Evolutionary conservation across 306 rosid genomes (phyloP).

Genomic region (Vigna angularis): DNA sequence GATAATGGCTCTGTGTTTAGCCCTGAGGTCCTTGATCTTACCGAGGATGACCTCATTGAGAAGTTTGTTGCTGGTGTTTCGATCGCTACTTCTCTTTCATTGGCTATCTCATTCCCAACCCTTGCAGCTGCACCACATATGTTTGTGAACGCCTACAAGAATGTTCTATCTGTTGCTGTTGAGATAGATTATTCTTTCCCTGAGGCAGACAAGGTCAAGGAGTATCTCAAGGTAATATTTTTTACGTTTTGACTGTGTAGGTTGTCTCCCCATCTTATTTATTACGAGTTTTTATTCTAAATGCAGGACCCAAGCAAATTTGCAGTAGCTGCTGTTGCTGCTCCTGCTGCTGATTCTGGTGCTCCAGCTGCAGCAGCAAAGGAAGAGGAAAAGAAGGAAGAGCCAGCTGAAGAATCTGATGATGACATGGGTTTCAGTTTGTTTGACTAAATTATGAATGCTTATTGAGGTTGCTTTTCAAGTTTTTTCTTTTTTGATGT

Average conservation of each 20-base stretch:
- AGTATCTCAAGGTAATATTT: slow-evolving; percentile 55
- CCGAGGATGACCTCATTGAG: too few species aligned
- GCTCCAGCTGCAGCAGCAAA: slow-evolving; percentile 58
- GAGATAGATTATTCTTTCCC: too few species aligned
- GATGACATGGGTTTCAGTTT: slow-evolving; percentile 51
- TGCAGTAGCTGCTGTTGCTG: slow-evolving; percentile 50
- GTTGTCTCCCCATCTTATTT: neutral
- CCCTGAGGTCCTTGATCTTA: too few species aligned
- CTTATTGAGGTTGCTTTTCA: neutral
- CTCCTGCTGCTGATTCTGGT: slow-evolving; percentile 35
- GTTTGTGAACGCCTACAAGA: too few species aligned
- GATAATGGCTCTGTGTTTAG: too few species aligned
- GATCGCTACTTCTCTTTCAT: too few species aligned
- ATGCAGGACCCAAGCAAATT: slow-evolving; percentile 68
- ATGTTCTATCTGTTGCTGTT: too few species aligned
- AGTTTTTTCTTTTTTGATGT: neutral
- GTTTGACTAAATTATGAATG: slow-evolving; percentile 36
- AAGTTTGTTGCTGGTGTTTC: too few species aligned
- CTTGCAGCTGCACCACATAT: too few species aligned
- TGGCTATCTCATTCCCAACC: too few species aligned
- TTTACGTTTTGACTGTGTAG: neutral
- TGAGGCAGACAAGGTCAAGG: too few species aligned
- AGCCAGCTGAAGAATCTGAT: slow-evolving; percentile 65
- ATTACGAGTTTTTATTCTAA: neutral
- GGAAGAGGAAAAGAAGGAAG: slow-evolving; percentile 72